Conservation (phyloP, 1,139 yeast genomes). For the Yamadazyma atlantica region DNA sequence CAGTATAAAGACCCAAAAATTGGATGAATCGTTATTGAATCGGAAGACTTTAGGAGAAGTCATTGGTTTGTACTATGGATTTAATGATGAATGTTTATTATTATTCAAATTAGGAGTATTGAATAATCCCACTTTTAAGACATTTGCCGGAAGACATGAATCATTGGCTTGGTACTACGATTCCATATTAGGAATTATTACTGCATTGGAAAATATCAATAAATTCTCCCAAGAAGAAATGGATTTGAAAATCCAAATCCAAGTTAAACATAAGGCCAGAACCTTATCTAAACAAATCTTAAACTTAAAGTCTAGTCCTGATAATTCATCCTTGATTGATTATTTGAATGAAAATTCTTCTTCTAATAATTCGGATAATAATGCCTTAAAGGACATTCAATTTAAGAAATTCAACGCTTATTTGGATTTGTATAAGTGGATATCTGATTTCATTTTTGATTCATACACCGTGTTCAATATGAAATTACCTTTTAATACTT, state of each 20-base stretch:
- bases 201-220: constrained; percentile 40
- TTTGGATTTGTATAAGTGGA: constrained; percentile 41
- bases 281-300: constrained; percentile 38
- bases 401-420: constrained; percentile 40
- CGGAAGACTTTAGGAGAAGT: constrained; percentile 48
- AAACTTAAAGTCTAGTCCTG: constrained; percentile 16
- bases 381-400: constrained; percentile 30
- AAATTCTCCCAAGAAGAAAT: constrained; percentile 43
- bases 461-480: constrained; percentile 44
- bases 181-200: constrained; percentile 54
- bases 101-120: constrained; percentile 55
- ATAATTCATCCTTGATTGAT: constrained; percentile 12
- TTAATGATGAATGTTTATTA: constrained; percentile 60
- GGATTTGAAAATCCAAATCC: constrained; percentile 39
- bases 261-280: constrained; percentile 40
- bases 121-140: constrained; percentile 33
- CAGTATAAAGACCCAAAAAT: constrained; percentile 11
- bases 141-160: constrained; percentile 50
- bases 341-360: constrained; percentile 19
- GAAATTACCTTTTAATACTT: constrained; percentile 42
- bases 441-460: constrained; percentile 44
- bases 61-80: constrained; percentile 57
- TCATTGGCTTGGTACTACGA: constrained; percentile 65
- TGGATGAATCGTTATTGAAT: constrained; percentile 29
- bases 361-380: constrained; percentile 20